Percentiles rank a stretch among this genome's conserved stretches.
phyloP scores from a whole-genome alignment of 1,284 basidiomycete genomes.

The Peniophora sp. region DNA sequence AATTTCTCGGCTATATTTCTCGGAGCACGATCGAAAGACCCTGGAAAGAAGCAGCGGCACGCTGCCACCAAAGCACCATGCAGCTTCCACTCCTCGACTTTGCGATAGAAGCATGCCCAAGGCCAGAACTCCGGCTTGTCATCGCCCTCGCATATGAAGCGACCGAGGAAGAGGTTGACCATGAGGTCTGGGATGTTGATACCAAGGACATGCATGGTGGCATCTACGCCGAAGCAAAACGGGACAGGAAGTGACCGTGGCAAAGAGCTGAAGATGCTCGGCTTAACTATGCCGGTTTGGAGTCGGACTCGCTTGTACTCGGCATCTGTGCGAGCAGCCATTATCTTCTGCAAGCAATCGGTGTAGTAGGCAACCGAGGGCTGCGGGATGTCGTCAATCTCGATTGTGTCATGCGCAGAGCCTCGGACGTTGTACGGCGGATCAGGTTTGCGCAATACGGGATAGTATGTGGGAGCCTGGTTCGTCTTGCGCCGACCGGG shows the following conservation, averaged over 20 bases:
- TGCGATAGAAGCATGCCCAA: slow-evolving; percentile 23
- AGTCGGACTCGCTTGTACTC: neutral
- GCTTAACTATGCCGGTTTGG: neutral
- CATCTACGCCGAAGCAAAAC: slow-evolving; percentile 10
- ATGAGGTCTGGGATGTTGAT: slow-evolving; percentile 23
- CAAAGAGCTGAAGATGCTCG: neutral
- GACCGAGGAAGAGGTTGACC: slow-evolving; percentile 15
- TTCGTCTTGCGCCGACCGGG: too few relatives aligned
- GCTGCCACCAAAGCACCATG: slow-evolving; percentile 27
- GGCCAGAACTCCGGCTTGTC: slow-evolving; percentile 22
- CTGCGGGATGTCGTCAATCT: too few relatives aligned
- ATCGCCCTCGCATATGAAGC: slow-evolving; percentile 17
- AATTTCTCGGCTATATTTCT: slow-evolving; percentile 29
- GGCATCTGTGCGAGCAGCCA: neutral
- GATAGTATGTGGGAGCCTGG: too few relatives aligned
- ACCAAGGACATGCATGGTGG: slow-evolving; percentile 22
- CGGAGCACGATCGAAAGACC: slow-evolving; percentile 25
- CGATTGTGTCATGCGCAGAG: too few relatives aligned
- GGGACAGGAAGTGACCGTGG: slow-evolving; percentile 11
- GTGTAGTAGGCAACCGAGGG: too few relatives aligned
- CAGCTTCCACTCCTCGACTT: slow-evolving; percentile 23
- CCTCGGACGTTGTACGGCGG: too few relatives aligned
- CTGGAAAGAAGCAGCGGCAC: slow-evolving; percentile 18
- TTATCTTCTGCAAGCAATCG: neutral
- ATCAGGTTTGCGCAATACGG: too few relatives aligned